phyloP scores from a whole-genome alignment of 1,284 basidiomycete species.

The Cryptococcus floricola region DNA sequence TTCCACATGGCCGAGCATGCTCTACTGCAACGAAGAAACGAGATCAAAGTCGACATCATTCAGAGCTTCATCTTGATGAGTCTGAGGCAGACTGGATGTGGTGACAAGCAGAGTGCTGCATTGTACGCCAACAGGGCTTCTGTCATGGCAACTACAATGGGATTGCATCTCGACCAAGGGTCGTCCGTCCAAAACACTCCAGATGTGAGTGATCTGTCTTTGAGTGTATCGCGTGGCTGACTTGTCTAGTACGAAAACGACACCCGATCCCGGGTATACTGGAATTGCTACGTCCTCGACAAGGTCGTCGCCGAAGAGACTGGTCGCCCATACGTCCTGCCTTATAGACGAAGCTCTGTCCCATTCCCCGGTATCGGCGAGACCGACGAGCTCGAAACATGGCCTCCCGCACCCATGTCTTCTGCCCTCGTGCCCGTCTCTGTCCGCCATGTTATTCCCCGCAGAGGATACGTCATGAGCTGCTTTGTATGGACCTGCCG shows the following conservation, averaged over 20 bases:
- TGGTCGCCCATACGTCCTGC: conserved; percentile 47
- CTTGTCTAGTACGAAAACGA: conserved; percentile 29
- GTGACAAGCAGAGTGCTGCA: conserved; percentile 49
- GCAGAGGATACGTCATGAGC: conserved; percentile 33
- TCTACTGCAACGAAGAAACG: conserved; percentile 27
- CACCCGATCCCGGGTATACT: conserved; percentile 47
- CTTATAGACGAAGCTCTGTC: conserved; percentile 44
- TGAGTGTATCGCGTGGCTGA: conserved; percentile 7
- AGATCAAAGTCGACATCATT: conserved; percentile 36
- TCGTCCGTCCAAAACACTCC: conserved; percentile 10
- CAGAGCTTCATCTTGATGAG: conserved; percentile 49
- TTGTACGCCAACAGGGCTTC: conserved; percentile 47
- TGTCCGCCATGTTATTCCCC: conserved; percentile 25
- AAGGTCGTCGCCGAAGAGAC: conserved; percentile 51
- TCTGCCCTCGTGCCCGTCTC: conserved; percentile 18
- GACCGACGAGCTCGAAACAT: conserved; percentile 49
- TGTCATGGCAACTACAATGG: conserved; percentile 50
- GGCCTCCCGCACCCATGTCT: conserved; percentile 38
- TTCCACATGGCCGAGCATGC: conserved; percentile 36
- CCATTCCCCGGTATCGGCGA: conserved; percentile 47
- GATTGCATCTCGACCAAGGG: conserved; percentile 42
- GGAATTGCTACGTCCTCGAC: conserved; percentile 51
- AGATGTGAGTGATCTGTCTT: background rate
- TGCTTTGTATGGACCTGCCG: conserved; percentile 42
- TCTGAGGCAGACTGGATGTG: conserved; percentile 49